Evolutionary conservation across 2,329 filamentous ascomycete genomes (phyloP), one percentile per base, ranked within the genome.

Genomic region (Colletotrichum acutatum): DNA sequence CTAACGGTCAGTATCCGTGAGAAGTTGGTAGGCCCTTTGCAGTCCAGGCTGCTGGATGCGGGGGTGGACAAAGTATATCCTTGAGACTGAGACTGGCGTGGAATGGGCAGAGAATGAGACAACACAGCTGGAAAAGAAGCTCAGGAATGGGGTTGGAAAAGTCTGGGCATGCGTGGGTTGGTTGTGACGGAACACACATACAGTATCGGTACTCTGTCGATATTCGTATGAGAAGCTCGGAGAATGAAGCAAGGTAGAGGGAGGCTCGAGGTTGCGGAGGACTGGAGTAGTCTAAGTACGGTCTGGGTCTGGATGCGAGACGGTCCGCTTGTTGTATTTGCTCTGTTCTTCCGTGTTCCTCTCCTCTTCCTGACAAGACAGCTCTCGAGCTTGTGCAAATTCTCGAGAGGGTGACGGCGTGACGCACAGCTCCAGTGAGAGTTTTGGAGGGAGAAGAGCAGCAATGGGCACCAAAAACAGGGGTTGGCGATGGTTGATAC

Each of bases 141-240:
- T 62, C 46, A 49, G 63, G 49, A 73, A 66, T 61, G 57, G 60
- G 46, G 70, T 37, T 66, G 34, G 19, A 66, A 58, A 57, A 65
- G 66, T 68, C 60, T 71, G 66, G 66, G 61, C 66, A 59, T 71
- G 66, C 66, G 67, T 73, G 54, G 66, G 30, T 24, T n/a, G 66
- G 30, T 24, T n/a, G 42, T 60, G 46, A 60, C 19, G 42, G 42
- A 49, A 49, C 16, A 49, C 8, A 49, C 42, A n/a, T 8, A 22
- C 42, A 4, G 42, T 49, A 4, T 49, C 16, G 42, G 19, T 49
- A 49, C 42, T 49, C 42, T 60, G 30, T 14, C 46, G 32, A 4
- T 59, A 30, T 30, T 60, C 49, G 22, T 42, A 53, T 6, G 30
- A 61, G 52, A n/a, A 49, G 28, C 22, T 49, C 49, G 30, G 61